Conservation (phyloP, 306 rosid species). For the Astragalus membranaceus region DNA sequence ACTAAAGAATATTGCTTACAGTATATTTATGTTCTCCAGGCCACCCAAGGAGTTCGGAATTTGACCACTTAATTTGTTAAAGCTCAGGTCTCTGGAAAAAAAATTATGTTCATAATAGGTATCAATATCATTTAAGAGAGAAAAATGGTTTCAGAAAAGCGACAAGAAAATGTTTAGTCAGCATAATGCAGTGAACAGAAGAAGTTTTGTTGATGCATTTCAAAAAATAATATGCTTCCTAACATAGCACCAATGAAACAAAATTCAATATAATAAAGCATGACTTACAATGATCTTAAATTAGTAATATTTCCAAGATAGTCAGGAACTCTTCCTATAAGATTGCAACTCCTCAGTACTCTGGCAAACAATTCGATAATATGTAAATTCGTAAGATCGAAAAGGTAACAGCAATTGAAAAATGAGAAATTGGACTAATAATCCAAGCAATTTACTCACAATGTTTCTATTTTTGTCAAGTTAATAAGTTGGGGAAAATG, state of each 20-base stretch:
- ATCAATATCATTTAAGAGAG: neutral
- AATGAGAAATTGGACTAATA: neutral
- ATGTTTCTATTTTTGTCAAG: slow-evolving; percentile 23
- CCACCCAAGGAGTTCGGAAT: slow-evolving; percentile 18
- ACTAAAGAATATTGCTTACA: slow-evolving; percentile 20
- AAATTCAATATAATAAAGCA: neutral
- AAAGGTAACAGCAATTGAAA: neutral
- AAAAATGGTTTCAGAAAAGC: neutral
- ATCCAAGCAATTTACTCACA: slow-evolving; percentile 40
- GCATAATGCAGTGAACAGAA: neutral
- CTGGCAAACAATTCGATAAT: slow-evolving; percentile 2
- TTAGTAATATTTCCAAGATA: slow-evolving; percentile 32
- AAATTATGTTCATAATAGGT: neutral
- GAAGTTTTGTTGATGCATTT: neutral
- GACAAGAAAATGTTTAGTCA: slow-evolving; percentile 4
- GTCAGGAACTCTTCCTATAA: slow-evolving; percentile 24
- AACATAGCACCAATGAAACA: neutral
- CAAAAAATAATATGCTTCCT: neutral
- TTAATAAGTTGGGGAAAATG: slow-evolving; percentile 39
- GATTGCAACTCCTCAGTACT: slow-evolving; percentile 37
- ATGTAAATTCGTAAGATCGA: neutral
- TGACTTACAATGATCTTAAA: slow-evolving; percentile 47
- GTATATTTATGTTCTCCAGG: slow-evolving; percentile 11
- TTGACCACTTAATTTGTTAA: slow-evolving; percentile 32
- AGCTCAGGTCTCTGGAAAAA: slow-evolving; percentile 31